Percentiles rank a stretch among this genome's conserved stretches.
phyloP scores from a whole-genome alignment of 2,329 filamentous ascomycete species.

The Aspergillus sp. region DNA sequence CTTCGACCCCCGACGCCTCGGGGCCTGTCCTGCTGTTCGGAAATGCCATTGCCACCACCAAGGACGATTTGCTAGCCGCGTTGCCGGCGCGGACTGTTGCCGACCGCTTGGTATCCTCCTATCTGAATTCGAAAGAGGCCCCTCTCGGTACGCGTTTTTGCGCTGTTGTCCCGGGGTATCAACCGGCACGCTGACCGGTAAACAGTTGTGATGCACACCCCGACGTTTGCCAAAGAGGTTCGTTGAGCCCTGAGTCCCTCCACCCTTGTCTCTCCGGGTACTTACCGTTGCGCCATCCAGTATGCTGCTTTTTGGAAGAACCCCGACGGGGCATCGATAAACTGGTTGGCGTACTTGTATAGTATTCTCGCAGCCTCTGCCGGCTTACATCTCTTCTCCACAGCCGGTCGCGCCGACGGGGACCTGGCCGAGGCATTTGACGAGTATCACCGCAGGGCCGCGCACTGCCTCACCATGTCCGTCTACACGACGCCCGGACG shows the following conservation, averaged over 20 bases:
- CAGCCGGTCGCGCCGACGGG: slow-evolving; percentile 5
- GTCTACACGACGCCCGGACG: slow-evolving; percentile 23
- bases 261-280: background rate
- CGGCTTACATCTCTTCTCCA: slow-evolving; percentile 17
- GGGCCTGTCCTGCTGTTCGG: slow-evolving; percentile 19
- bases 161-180: background rate
- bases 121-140: slow-evolving; percentile 26
- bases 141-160: slow-evolving; percentile 22
- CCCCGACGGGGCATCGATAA: slow-evolving; percentile 9
- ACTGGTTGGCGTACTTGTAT: slow-evolving; percentile 20
- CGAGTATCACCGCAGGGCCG: slow-evolving; percentile 45
- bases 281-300: slow-evolving; percentile 4
- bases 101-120: slow-evolving; percentile 24
- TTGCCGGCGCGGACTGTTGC: slow-evolving; percentile 22
- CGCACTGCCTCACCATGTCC: slow-evolving; percentile 20
- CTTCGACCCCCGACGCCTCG: slow-evolving; percentile 9
- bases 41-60: slow-evolving; percentile 10
- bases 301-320: slow-evolving; percentile 19
- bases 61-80: slow-evolving; percentile 24
- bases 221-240: slow-evolving; percentile 21
- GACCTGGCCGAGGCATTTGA: slow-evolving; percentile 15
- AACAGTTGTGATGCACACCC: slow-evolving; percentile 19
- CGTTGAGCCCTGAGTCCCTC: background rate
- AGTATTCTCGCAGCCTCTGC: slow-evolving; percentile 17
- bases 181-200: background rate